Base-by-base conservation (phyloP, 202 grass and related monocot species). In the Schoenoplectus triqueter region DNA sequence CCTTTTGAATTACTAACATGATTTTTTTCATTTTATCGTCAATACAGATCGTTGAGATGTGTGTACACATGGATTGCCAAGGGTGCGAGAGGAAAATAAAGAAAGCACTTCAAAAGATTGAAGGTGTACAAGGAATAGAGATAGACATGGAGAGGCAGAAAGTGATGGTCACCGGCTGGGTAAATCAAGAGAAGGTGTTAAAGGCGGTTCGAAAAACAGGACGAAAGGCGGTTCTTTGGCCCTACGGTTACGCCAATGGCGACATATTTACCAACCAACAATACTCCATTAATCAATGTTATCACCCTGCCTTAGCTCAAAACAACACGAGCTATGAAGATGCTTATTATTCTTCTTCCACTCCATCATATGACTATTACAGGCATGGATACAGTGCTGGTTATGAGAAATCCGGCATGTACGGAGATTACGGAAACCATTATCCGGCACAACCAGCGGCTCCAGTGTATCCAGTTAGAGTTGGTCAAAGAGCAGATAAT, bases 41-140 rank as follows among this genome's bases (percentile, higher is more conserved):
- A 48, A 3, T 8, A 50, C 86, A 91, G 94, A 90, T 97, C 14
- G 89, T 94, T 50, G 94, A 97, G 86, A 89, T 97, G 89, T 88
- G 89, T 83, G 94, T 97, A 31, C 92, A 97, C 65, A 94, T 97
- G 92, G 90, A 94, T 21, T 97, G 94, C 84, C 84, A 89, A 1
- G 92, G 94, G 4, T 97, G 92, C 67, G 92, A 97, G 84, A 94
- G 90, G 83, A 97, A 97, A 80, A 89, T 92, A 65, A 76, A 88
- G 78, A 97, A 94, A 79, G 90, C 94, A 0, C 65, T 97, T 3
- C 81, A 87, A 50, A 89, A 89, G 64, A 13, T 97, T 51, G 84
- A 97, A 81, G 94, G 91, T 85, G 74, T 78, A 57, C 5, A 17
- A 60, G 21, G 14, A 59, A 14, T 78, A 4, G 74, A 78, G 74